phyloP scores from a whole-genome alignment of 768 basidiomycete genomes.

The Calocera cornea region DNA sequence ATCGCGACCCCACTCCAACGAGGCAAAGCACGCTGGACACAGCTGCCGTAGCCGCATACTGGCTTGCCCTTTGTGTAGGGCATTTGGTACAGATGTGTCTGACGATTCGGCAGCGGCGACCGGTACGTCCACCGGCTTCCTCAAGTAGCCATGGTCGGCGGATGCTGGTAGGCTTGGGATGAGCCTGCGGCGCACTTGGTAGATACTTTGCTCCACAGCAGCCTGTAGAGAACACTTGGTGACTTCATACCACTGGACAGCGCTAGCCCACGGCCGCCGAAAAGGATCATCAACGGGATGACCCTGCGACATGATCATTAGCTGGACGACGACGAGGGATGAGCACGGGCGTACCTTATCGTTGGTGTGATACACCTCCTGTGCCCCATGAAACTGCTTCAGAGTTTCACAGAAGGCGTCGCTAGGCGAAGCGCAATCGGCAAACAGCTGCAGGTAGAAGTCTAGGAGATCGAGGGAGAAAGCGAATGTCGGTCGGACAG shows the following conservation, averaged over 20 bases:
- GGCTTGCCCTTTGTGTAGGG: background rate
- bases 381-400: background rate
- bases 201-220: background rate
- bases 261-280: background rate
- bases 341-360: slow-evolving; percentile 1
- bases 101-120: background rate
- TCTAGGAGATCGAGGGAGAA: background rate
- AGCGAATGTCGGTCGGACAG: background rate
- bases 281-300: background rate
- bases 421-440: background rate
- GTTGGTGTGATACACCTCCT: background rate
- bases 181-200: background rate
- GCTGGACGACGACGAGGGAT: too few relatives aligned
- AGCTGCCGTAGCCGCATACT: background rate
- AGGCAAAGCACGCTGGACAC: slow-evolving; percentile 7
- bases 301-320: background rate
- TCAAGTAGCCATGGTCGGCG: background rate
- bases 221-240: background rate
- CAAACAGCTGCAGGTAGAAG: background rate
- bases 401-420: slow-evolving; percentile 1
- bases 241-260: background rate
- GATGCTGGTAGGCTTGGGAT: background rate
- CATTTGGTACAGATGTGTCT: background rate
- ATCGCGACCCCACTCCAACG: background rate
- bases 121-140: background rate